Percentiles rank a stretch among this genome's conserved stretches.
Evolutionary conservation across 805 yeast genomes (phyloP).

Genomic region (Ogataea dorogensis): DNA sequence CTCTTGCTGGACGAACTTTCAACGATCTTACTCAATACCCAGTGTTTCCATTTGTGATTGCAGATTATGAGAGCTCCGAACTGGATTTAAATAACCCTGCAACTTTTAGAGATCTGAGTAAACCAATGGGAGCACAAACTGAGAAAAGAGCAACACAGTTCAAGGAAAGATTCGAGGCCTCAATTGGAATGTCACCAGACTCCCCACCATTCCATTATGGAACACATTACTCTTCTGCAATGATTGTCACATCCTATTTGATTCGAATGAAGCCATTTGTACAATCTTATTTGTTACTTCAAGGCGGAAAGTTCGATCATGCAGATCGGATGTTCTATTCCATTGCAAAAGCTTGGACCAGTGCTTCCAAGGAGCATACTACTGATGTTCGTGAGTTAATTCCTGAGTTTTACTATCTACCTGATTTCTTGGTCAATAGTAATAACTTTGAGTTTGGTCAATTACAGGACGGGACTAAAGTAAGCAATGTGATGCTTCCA

Average conservation of each 20-base stretch:
- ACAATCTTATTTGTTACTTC: constrained; percentile 71
- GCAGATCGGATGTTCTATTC: constrained; percentile 81
- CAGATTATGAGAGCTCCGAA: constrained; percentile 71
- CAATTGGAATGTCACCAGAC: constrained; percentile 52
- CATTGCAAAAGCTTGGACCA: constrained; percentile 73
- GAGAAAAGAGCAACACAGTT: constrained; percentile 58
- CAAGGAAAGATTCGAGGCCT: constrained; percentile 68
- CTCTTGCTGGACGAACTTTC: constrained; percentile 84
- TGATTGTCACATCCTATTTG: constrained; percentile 82
- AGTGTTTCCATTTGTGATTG: constrained; percentile 87
- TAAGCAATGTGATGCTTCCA: constrained; percentile 68
- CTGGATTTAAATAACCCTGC: constrained; percentile 64
- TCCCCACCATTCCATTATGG: constrained; percentile 85
- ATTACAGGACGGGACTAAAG: constrained; percentile 55
- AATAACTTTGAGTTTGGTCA: constrained; percentile 70
- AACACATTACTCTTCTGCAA: constrained; percentile 89
- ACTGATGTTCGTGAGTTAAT: constrained; percentile 86
- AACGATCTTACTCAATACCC: constrained; percentile 91
- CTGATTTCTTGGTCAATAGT: constrained; percentile 69
- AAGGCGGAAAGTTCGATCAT: constrained; percentile 87
- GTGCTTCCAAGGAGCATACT: constrained; percentile 75
- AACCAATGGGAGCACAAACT: constrained; percentile 91
- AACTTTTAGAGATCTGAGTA: constrained; percentile 70
- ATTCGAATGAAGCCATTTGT: constrained; percentile 80
- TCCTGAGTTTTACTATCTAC: constrained; percentile 82